Evolutionary conservation across 768 basidiomycete genomes (phyloP).

Genomic region (Suillus alpinus): DNA sequence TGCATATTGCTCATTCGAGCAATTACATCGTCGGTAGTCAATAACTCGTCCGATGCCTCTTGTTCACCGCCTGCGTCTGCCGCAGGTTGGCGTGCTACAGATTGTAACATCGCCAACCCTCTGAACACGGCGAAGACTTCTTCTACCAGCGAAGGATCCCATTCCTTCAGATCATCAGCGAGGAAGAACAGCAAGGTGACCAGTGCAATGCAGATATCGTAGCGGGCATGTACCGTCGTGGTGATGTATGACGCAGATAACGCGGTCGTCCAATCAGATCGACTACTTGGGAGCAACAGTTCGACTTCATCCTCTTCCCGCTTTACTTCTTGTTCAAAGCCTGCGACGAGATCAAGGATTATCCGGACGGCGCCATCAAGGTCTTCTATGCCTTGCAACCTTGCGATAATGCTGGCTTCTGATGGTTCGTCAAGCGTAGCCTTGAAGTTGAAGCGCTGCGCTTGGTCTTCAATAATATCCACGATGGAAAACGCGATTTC

Average conservation of each 20-base stretch:
- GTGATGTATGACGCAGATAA: constrained; percentile 62
- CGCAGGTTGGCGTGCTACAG: constrained; percentile 58
- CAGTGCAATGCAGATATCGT: constrained; percentile 68
- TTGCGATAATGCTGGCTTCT: constrained; percentile 58
- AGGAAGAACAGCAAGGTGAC: constrained; percentile 71
- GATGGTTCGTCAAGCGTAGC: constrained; percentile 59
- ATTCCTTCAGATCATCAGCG: constrained; percentile 55
- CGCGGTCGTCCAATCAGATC: constrained; percentile 61
- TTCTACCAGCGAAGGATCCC: constrained; percentile 63
- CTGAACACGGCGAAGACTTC: constrained; percentile 80
- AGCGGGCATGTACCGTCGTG: constrained; percentile 66
- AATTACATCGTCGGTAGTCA: constrained; percentile 60
- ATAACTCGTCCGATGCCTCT: constrained; percentile 28
- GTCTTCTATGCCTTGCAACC: constrained; percentile 55
- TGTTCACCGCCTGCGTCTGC: constrained; percentile 32
- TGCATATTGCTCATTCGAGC: constrained; percentile 72
- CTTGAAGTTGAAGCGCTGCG: constrained; percentile 48
- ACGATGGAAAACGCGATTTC: constrained; percentile 75
- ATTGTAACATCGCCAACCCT: constrained; percentile 71
- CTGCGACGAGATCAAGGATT: constrained; percentile 68
- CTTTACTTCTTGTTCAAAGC: constrained; percentile 69
- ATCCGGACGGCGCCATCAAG: constrained; percentile 53
- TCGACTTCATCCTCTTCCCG: constrained; percentile 72
- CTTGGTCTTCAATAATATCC: constrained; percentile 71
- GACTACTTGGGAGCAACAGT: constrained; percentile 46